A percentile compares a stretch with the other conserved stretches of the same genome.
Conservation (phyloP, 202 grass and related monocot species). For the Zoysia matrella region DNA sequence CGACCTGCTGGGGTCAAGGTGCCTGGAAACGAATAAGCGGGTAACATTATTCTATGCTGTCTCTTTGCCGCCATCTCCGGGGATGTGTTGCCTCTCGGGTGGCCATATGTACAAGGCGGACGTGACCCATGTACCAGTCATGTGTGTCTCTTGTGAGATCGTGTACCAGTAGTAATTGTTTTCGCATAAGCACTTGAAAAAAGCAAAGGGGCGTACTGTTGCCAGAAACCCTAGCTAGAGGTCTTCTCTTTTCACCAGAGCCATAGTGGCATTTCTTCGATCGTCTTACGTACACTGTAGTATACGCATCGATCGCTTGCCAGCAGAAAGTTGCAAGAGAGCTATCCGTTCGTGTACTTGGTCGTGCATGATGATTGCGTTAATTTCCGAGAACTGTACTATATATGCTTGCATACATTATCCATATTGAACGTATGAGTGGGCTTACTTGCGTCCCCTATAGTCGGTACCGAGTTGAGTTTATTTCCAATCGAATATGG, state of each 20-base stretch:
- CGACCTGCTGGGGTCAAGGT: slow-evolving; percentile 27
- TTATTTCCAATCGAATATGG: neutral
- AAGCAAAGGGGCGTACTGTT: slow-evolving; percentile 41
- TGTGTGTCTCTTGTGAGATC: slow-evolving; percentile 26
- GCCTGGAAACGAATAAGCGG: slow-evolving; percentile 45
- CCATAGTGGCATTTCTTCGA: no score
- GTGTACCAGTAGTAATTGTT: slow-evolving; percentile 22
- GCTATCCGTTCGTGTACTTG: slow-evolving; percentile 15
- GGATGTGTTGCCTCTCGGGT: slow-evolving; percentile 57
- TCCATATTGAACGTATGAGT: slow-evolving; percentile 26
- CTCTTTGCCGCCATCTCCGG: slow-evolving; percentile 75
- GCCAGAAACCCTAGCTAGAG: slow-evolving; percentile 31
- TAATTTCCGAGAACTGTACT: slow-evolving; percentile 19
- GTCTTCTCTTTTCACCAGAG: slow-evolving; percentile 32
- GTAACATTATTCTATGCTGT: slow-evolving; percentile 61
- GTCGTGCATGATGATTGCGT: slow-evolving; percentile 1
- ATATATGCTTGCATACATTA: slow-evolving; percentile 34
- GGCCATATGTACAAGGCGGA: slow-evolving; percentile 51
- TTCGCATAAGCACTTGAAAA: slow-evolving; percentile 47
- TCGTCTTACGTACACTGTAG: no score
- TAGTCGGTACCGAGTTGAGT: neutral
- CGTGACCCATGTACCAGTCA: slow-evolving; percentile 63
- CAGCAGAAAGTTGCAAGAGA: neutral
- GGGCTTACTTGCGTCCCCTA: neutral
- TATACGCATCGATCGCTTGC: slow-evolving; percentile 26